Evolutionary conservation across 2,329 filamentous ascomycete genomes (phyloP).

Genomic region (Claviceps sp.): DNA sequence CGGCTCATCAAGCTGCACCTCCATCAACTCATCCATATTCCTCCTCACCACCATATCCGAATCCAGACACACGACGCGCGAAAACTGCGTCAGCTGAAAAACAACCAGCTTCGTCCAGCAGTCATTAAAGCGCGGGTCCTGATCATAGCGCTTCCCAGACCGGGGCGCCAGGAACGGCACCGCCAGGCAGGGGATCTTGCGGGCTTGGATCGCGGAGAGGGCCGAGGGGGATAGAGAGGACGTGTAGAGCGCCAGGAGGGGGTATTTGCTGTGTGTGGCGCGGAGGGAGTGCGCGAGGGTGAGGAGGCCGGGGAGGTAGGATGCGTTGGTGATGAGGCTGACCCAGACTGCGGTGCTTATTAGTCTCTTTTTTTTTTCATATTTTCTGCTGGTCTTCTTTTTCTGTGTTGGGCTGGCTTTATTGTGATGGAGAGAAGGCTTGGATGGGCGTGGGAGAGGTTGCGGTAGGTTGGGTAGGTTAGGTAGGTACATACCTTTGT

Average conservation of each 20-base stretch:
- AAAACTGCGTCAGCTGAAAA: slow-evolving; percentile 65
- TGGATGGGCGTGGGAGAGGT: too few relatives aligned
- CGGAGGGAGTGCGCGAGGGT: slow-evolving; percentile 69
- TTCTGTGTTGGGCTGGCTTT: background rate
- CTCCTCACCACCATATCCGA: slow-evolving; percentile 72
- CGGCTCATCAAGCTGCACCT: slow-evolving; percentile 53
- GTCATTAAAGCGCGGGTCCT: slow-evolving; percentile 77
- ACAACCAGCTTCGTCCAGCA: slow-evolving; percentile 80
- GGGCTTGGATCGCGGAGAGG: slow-evolving; percentile 52
- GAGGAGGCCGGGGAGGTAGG: slow-evolving; percentile 70
- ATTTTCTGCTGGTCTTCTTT: too few relatives aligned
- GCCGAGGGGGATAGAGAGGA: slow-evolving; percentile 58
- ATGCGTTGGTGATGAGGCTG: slow-evolving; percentile 71
- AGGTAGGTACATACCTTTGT: background rate
- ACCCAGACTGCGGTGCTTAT: slow-evolving; percentile 58
- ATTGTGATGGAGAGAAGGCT: too few relatives aligned
- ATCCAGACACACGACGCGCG: slow-evolving; percentile 71
- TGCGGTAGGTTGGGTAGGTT: too few relatives aligned
- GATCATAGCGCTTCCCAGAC: slow-evolving; percentile 50
- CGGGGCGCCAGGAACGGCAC: slow-evolving; percentile 63
- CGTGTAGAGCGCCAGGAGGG: slow-evolving; percentile 73
- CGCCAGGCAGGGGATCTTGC: slow-evolving; percentile 55
- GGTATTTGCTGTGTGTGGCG: slow-evolving; percentile 52
- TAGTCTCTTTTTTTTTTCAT: background rate
- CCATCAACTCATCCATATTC: slow-evolving; percentile 92